These are phyloP conservation scores for Hygrocybe coccinea DNA, from an alignment of 768 basidiomycete species.

Conservation along the genomic window DNA sequence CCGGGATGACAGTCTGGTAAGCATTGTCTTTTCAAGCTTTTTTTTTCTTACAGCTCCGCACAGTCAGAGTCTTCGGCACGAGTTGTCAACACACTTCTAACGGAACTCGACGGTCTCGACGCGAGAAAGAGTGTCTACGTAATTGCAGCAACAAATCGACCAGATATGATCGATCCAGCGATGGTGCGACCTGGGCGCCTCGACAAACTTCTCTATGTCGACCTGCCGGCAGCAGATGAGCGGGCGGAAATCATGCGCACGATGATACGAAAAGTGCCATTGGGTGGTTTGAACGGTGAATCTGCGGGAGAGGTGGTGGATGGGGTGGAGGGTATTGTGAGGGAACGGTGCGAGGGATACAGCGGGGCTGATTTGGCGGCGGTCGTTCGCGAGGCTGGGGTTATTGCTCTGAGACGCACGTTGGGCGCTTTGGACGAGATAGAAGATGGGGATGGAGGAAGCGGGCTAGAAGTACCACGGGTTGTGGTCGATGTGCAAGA, in stretches of 20 bases:
- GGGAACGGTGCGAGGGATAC: constrained; percentile 73
- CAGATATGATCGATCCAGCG: constrained; percentile 96
- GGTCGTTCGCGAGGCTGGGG: constrained; percentile 84
- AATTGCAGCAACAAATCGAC: constrained; percentile 90
- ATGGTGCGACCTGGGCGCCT: constrained; percentile 96
- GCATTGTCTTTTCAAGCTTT: constrained; percentile 24
- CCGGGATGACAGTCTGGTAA: constrained; percentile 81
- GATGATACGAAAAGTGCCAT: constrained; percentile 64
- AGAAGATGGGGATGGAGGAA: constrained; percentile 34
- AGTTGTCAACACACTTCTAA: constrained; percentile 90
- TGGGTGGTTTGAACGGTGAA: constrained; percentile 32
- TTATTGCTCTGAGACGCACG: constrained; percentile 67
- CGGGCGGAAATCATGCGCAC: constrained; percentile 82
- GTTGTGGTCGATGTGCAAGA: constrained; percentile 59
- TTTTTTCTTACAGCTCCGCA: background rate
- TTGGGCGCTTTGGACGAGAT: constrained; percentile 65
- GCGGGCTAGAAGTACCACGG: constrained; percentile 15
- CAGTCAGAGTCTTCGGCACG: constrained; percentile 91
- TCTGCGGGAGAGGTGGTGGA: constrained; percentile 19
- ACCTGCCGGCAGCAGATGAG: constrained; percentile 69
- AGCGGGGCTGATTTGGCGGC: constrained; percentile 90
- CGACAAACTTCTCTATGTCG: constrained; percentile 92
- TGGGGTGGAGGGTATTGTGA: constrained; percentile 45
- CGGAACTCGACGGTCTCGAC: constrained; percentile 90
- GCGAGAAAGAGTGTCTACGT: constrained; percentile 84